Percentiles rank a stretch among this genome's conserved stretches.
These are phyloP conservation scores for Kodamaea sp. DNA, from an alignment of 1,139 yeast species.

Conservation along the genomic window DNA sequence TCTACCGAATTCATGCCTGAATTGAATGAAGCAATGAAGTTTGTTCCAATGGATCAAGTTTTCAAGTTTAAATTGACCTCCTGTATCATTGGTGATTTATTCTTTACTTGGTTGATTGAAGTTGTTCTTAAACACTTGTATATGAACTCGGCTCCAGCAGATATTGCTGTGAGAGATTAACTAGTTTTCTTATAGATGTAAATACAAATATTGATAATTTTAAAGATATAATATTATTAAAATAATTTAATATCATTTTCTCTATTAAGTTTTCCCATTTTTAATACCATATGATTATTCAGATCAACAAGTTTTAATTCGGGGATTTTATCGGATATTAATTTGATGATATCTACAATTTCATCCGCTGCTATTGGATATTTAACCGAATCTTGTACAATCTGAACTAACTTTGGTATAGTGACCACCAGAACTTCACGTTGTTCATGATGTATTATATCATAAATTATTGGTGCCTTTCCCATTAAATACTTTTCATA, in stretches of 20 bases:
- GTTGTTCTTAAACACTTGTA: constrained; percentile 72
- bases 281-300: constrained; percentile 26
- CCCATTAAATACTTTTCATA: constrained; percentile 37
- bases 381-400: constrained; percentile 32
- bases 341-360: constrained; percentile 25
- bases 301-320: constrained; percentile 16
- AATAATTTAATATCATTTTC: constrained; percentile 18
- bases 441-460: constrained; percentile 32
- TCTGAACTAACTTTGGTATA: constrained; percentile 23
- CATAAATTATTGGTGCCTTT: constrained; percentile 39
- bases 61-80: constrained; percentile 78
- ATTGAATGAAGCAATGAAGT: constrained; percentile 83
- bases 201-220: constrained; percentile 3
- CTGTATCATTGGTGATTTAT: constrained; percentile 72
- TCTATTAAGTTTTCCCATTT: constrained; percentile 26
- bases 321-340: constrained; percentile 17
- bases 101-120: constrained; percentile 78
- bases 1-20: constrained; percentile 96
- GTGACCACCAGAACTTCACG: constrained; percentile 3
- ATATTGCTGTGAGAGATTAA: constrained; percentile 62
- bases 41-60: constrained; percentile 76
- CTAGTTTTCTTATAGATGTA: constrained; percentile 5
- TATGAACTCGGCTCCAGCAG: constrained; percentile 90
- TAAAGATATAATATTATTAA: background rate
- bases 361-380: constrained; percentile 34